phyloP scores from a whole-genome alignment of 1,284 basidiomycete species.

The Trichosporon asahii region DNA sequence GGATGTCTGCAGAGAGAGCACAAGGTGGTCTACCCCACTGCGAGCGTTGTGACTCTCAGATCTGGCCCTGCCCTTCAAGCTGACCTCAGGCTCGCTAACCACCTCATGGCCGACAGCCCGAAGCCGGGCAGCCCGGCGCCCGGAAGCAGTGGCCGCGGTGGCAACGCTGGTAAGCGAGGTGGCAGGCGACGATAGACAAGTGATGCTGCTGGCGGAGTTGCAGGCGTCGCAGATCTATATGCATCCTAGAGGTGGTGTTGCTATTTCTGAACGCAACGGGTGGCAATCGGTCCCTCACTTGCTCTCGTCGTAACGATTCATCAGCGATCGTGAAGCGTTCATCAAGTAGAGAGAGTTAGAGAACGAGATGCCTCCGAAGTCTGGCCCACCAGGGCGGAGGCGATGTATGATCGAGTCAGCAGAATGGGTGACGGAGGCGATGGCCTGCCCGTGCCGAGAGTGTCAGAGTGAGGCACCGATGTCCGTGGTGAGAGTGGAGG shows the following conservation, averaged over 20 bases:
- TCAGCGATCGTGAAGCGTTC: background rate
- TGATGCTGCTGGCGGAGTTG: background rate
- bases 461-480: background rate
- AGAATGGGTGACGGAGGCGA: background rate
- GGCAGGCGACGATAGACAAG: slow-evolving; percentile 19
- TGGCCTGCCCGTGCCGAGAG: background rate
- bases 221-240: background rate
- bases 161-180: slow-evolving; percentile 11
- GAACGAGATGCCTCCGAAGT: background rate
- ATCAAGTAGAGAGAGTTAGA: background rate
- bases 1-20: no score
- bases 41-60: no score
- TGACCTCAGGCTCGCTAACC: slow-evolving; percentile 16
- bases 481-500: background rate
- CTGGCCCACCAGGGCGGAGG: background rate
- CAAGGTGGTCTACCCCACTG: no score
- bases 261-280: background rate
- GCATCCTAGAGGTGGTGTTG: background rate
- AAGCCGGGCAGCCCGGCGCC: background rate
- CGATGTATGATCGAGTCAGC: background rate
- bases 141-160: background rate
- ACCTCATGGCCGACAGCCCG: background rate
- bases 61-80: no score
- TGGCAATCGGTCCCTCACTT: background rate
- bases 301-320: background rate